Conservation (phyloP, 2,329 filamentous ascomycete species). For the Metarhizium album region DNA sequence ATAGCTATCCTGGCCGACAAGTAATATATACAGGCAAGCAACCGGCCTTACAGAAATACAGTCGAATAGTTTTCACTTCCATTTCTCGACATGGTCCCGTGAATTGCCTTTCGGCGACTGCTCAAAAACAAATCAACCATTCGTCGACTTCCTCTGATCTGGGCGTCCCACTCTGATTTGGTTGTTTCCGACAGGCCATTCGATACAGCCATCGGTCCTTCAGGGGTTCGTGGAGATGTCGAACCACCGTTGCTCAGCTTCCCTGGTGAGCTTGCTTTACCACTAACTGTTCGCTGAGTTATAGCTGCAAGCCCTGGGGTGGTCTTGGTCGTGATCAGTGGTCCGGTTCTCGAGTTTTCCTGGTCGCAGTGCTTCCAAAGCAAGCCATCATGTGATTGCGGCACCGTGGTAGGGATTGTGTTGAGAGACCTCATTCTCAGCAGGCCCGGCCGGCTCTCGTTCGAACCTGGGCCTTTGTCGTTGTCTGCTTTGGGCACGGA, state of each 20-base stretch:
- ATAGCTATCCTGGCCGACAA: neutral
- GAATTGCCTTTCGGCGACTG: constrained; percentile 32
- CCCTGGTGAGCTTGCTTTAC: constrained; percentile 12
- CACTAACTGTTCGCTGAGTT: constrained; percentile 12
- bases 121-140: constrained; percentile 47
- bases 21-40: constrained; percentile 1
- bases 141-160: constrained; percentile 33
- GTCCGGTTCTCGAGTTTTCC: constrained; percentile 10
- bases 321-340: constrained; percentile 16
- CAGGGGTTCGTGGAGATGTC: constrained; percentile 2
- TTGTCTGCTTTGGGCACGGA: neutral
- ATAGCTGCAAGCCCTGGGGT: constrained; percentile 17
- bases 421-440: constrained; percentile 18
- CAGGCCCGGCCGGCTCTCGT: constrained; percentile 1
- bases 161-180: constrained; percentile 17
- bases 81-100: constrained; percentile 19
- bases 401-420: constrained; percentile 10
- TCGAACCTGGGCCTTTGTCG: neutral
- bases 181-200: neutral
- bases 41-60: constrained; percentile 20
- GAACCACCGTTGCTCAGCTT: constrained; percentile 4
- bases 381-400: constrained; percentile 10
- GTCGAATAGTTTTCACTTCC: constrained; percentile 17
- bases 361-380: constrained; percentile 13
- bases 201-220: neutral